Percentiles rank a stretch among this genome's conserved stretches.
Conservation (phyloP, 345 rosid genomes). For the Gossypium mustelinum region DNA sequence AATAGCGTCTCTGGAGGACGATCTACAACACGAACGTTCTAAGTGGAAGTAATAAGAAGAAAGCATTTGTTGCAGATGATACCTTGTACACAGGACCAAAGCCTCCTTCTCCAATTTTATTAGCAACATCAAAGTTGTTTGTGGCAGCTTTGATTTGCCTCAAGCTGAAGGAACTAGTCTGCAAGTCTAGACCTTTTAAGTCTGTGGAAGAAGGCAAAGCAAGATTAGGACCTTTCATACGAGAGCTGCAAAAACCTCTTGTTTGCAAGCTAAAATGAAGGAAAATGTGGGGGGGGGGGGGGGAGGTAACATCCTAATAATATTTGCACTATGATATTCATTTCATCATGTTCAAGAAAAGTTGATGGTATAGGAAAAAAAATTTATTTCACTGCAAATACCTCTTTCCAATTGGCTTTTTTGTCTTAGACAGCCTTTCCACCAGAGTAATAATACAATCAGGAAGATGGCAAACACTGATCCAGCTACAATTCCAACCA, state of each 20-base stretch:
- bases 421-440: slow-evolving; percentile 22
- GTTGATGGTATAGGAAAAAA: background rate
- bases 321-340: background rate
- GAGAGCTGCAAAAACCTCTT: background rate
- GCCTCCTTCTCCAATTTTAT: slow-evolving; percentile 46
- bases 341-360: background rate
- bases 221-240: slow-evolving; percentile 10
- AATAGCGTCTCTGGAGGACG: slow-evolving; percentile 23
- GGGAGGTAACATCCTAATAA: background rate
- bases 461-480: slow-evolving; percentile 15
- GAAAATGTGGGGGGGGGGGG: background rate
- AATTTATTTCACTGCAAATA: background rate
- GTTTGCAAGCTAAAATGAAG: background rate
- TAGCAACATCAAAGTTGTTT: slow-evolving; percentile 31
- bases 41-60: background rate
- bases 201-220: slow-evolving; percentile 27
- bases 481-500: slow-evolving; percentile 22
- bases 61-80: background rate
- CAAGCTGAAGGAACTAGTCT: slow-evolving; percentile 27
- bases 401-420: slow-evolving; percentile 20
- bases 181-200: slow-evolving; percentile 19
- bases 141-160: slow-evolving; percentile 35
- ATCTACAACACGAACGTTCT: too few species aligned
- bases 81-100: slow-evolving; percentile 47
- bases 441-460: slow-evolving; percentile 27